Base-by-base conservation (phyloP, 768 basidiomycete species). In the Sarcomyxa edulis region DNA sequence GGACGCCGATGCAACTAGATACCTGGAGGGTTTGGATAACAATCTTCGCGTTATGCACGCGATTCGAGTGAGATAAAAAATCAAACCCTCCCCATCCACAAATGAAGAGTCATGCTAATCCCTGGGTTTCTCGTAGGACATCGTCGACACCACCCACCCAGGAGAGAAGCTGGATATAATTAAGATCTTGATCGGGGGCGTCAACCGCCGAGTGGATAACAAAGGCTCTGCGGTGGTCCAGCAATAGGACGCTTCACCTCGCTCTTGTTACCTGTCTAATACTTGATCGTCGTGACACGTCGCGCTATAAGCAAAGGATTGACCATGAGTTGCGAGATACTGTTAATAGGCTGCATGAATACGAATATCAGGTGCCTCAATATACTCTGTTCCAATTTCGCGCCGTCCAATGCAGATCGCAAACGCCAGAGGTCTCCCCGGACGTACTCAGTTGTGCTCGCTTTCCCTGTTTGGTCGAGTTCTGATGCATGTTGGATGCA, bases 131-230 rank as follows among this genome's bases (percentile, higher is more conserved):
- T 33, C 22, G n/a, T 36, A 78, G 65, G 81, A 84, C 52, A 84
- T 84, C 21, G 78, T 84, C 1, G 82, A 84, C 50, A 82, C 78
- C 2, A 78, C 76, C 1, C 75, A 66, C 40, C 51, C 54, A 3
- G 68, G 61, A 8, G 51, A 61, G n/a, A 46, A 63, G 14, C 46
- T 81, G 44, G 68, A 71, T 18, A 55, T 84, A 42, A 64, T 74
- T 45, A 84, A 83, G 54, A 69, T 76, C 25, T 60, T 84, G 14
- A 56, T 81, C 23, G 81, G 81, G 9, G 81, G 78, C 2, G 71
- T 84, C 35, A 78, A 80, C 48, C 65, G 78, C 20, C 40, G 51
- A 20, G 40, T 53, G 10, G 51, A 50, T 30, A 35, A 39, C 30
- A 44, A 32, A 26, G 51, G 51, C 31, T 20, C 38, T 16, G 38